Base-by-base conservation (phyloP, 352 stramenopile genomes). In the Pythium guiyangense region DNA sequence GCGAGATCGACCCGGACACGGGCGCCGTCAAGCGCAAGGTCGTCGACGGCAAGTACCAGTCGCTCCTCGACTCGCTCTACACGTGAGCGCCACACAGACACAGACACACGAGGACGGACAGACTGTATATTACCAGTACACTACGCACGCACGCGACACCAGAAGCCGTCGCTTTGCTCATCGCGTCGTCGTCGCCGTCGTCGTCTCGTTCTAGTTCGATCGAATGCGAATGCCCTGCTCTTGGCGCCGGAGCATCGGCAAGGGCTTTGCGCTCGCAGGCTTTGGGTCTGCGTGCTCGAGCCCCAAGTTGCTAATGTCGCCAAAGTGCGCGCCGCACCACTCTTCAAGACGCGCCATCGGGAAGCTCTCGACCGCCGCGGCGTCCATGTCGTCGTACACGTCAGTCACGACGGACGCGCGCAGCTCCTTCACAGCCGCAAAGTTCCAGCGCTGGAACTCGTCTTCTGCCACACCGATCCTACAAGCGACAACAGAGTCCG, bases 201-300 rank as follows among this genome's bases (percentile, higher is more conserved):
- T n/a, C n/a, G n/a, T 47, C 25, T 63, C 89, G 57, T 72, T 86
- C 59, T 90, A 70, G 57, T 72, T 86, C 59, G 89, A 70, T 45
- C 86, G 86, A 57, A 95, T 95, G 59, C 79, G 84, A 54, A 95
- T 95, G 18, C 86, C 86, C 34, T 87, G 81, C 44, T 95, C 86
- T 27, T 86, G 78, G n/a, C 84, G 80, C 50, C 84, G 69, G 10
- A 22, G 44, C 35, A 18, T 37, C 31, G 31, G 27, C 37, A 15
- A 31, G 39, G 66, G 64, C 35, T 82, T 73, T 2, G 54, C 37
- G 12, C 52, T 42, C 66, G 57, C 54, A 1, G 77, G 69, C 43
- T 68, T 83, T 26, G 71, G 68, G 52, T 92, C 79, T 1, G 74
- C 70, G 58, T 95, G 84, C 59, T 95, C 86, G 31, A 95, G 60